phyloP scores from a whole-genome alignment of 2,329 filamentous ascomycete genomes.

The Trichoderma endophyticum region DNA sequence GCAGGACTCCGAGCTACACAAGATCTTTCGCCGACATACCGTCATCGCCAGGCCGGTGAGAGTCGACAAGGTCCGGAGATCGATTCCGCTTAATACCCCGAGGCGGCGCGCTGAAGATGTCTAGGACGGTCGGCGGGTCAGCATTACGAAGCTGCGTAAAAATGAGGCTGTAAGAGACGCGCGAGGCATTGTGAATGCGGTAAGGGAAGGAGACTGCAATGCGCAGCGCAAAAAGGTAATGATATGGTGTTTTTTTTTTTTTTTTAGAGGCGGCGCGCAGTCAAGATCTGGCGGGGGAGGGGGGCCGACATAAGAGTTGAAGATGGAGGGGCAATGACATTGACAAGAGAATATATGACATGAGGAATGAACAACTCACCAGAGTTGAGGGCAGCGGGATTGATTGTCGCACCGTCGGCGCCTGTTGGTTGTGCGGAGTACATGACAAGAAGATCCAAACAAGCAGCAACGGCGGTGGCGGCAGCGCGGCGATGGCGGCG shows the following conservation, averaged over 20 bases:
- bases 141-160: slow-evolving; percentile 23
- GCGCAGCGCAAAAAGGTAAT: not conserved
- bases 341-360: not conserved
- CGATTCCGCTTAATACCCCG: slow-evolving; percentile 77
- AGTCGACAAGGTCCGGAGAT: slow-evolving; percentile 65
- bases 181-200: slow-evolving; percentile 13
- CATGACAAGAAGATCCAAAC: slow-evolving; percentile 33
- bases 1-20: slow-evolving; percentile 36
- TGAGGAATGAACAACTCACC: slow-evolving; percentile 51
- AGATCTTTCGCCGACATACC: slow-evolving; percentile 57
- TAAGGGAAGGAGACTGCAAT: not conserved
- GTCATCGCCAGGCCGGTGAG: slow-evolving; percentile 58
- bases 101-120: slow-evolving; percentile 50
- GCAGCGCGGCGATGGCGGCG: slow-evolving; percentile 48
- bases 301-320: not conserved
- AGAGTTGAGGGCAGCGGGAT: slow-evolving; percentile 82
- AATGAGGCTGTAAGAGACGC: not conserved
- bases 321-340: slow-evolving; percentile 14
- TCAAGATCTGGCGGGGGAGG: slow-evolving; percentile 4
- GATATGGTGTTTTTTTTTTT: not conserved
- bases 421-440: slow-evolving; percentile 56
- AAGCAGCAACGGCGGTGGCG: slow-evolving; percentile 29
- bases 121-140: slow-evolving; percentile 35
- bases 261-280: not conserved
- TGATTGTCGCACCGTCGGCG: slow-evolving; percentile 85